Base-by-base conservation (phyloP, 2,329 filamentous ascomycete genomes). In the Endocalyx cinctus region DNA sequence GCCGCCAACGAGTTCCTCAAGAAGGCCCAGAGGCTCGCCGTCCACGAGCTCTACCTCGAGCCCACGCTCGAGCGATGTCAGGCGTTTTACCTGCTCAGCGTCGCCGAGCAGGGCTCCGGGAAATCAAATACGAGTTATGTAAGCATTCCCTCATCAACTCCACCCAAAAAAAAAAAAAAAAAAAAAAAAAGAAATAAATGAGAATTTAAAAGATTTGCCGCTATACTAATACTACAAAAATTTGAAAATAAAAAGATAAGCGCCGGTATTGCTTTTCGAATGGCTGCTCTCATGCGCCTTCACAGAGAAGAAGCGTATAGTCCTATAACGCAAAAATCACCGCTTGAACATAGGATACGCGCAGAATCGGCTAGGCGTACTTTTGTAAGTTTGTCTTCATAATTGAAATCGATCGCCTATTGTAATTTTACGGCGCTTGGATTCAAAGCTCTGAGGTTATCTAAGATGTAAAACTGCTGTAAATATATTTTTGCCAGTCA, bases 341-440 rank as follows among this genome's bases (percentile, higher is more conserved):
- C 63, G 2, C 53, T 60, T 6, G 67, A 69, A 20, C 54, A 64
- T 38, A 57, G 71, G 20, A 64, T 73, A 29, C 58, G 64, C 26
- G 66, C 70, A 2, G 73, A 77, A 49, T 75, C 72, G n/a, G 73
- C 73, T 14, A 62, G 73, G 16, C 66, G 73, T 22, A 77, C 73
- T 17, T 49, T 77, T 52, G 71, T 74, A 56, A 48, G 67, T 55
- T 16, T 31, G 20, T 10, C 11, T 13, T 15, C 10, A 15, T 10
- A 33, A n/a, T n/a, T n/a, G n/a, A n/a, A n/a, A n/a, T n/a, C n/a
- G n/a, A n/a, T n/a, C n/a, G n/a, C n/a, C n/a, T n/a, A n/a, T n/a
- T n/a, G n/a, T n/a, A n/a, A n/a, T n/a, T n/a, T n/a, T n/a, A n/a
- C n/a, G n/a, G n/a, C n/a, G n/a, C n/a, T n/a, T n/a, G n/a, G n/a